Evolutionary conservation across 2,329 filamentous ascomycete genomes (phyloP).

Genomic region (Ascochyta lentis): DNA sequence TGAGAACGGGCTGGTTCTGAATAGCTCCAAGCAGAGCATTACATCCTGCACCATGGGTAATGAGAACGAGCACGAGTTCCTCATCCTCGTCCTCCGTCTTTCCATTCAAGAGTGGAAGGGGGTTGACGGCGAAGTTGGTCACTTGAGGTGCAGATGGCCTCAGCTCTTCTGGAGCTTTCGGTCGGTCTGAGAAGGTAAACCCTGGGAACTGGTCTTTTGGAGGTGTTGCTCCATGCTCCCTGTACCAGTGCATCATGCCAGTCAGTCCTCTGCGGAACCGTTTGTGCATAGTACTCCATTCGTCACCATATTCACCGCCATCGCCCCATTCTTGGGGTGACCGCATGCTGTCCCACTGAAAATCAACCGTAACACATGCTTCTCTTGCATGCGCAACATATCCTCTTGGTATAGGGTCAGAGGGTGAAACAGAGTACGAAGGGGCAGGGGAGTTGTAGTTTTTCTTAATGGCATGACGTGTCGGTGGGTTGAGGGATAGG

Average conservation of each 20-base stretch:
- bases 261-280: conserved; percentile 82
- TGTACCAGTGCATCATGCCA: conserved; percentile 84
- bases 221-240: conserved; percentile 53
- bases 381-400: conserved; percentile 92
- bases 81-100: conserved; percentile 61
- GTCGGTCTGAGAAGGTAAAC: conserved; percentile 43
- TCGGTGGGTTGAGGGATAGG: conserved; percentile 22
- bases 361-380: conserved; percentile 85
- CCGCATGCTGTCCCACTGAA: conserved; percentile 93
- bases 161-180: conserved; percentile 18
- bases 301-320: conserved; percentile 86
- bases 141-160: conserved; percentile 20
- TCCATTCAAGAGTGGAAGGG: conserved; percentile 44
- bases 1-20: conserved; percentile 86
- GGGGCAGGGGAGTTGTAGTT: conserved; percentile 78
- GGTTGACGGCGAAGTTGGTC: conserved; percentile 31
- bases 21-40: conserved; percentile 94
- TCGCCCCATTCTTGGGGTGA: conserved; percentile 81
- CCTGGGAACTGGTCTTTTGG: conserved; percentile 43
- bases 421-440: conserved; percentile 80
- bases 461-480: conserved; percentile 35
- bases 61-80: conserved; percentile 79
- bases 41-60: conserved; percentile 94
- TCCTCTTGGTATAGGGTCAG: conserved; percentile 82
- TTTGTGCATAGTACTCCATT: conserved; percentile 95